These are phyloP conservation scores for Geotrichum fermentans DNA, from an alignment of 1,139 yeast species.

Conservation along the genomic window DNA sequence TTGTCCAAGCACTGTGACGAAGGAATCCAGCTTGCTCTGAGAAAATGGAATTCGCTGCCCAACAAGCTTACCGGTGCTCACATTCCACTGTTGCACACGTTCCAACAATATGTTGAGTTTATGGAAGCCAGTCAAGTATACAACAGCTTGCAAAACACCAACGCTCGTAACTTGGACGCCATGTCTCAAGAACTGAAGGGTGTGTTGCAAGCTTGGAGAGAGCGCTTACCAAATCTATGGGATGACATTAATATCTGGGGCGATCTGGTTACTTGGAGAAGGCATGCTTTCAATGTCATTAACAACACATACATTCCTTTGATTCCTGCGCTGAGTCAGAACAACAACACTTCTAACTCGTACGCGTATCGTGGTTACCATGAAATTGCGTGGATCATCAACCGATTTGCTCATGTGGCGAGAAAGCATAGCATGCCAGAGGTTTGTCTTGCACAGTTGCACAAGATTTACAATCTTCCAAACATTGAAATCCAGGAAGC, in stretches of 20 bases:
- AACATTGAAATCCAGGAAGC: constrained; percentile 98
- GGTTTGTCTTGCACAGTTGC: constrained; percentile 87
- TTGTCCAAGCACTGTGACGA: constrained; percentile 87
- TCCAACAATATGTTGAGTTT: constrained; percentile 96
- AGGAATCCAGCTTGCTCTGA: constrained; percentile 86
- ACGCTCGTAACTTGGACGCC: constrained; percentile 84
- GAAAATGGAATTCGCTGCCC: constrained; percentile 93
- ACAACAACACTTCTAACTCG: constrained; percentile 72
- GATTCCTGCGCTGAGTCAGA: constrained; percentile 78
- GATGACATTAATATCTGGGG: constrained; percentile 98
- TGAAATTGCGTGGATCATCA: constrained; percentile 98
- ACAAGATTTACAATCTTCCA: constrained; percentile 91
- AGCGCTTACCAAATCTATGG: constrained; percentile 91
- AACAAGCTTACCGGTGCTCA: constrained; percentile 77
- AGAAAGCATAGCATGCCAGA: constrained; percentile 95
- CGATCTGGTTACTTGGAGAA: constrained; percentile 96
- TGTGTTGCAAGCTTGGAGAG: constrained; percentile 96
- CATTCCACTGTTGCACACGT: constrained; percentile 81
- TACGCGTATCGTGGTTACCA: constrained; percentile 97
- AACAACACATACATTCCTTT: constrained; percentile 91
- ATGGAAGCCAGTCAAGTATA: constrained; percentile 97
- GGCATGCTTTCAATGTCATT: constrained; percentile 95
- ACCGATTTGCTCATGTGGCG: constrained; percentile 97
- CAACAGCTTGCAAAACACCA: constrained; percentile 81
- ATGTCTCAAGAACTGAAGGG: constrained; percentile 92